phyloP scores from a whole-genome alignment of 495 filamentous ascomycete genomes.

The Ascobolus immersus region DNA sequence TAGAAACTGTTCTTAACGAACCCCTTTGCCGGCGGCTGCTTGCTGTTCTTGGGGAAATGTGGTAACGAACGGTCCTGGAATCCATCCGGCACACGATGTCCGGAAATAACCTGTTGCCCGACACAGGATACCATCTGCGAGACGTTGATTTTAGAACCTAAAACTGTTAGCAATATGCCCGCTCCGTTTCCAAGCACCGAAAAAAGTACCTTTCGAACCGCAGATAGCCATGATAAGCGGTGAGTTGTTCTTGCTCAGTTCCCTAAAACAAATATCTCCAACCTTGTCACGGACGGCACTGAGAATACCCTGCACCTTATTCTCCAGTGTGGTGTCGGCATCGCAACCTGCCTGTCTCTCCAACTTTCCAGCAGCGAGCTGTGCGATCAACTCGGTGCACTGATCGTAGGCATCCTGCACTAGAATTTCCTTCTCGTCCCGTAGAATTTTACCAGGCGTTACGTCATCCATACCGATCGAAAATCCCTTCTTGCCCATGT shows the following conservation, averaged over 20 bases:
- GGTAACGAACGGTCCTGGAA: conserved; percentile 88
- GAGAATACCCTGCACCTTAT: conserved; percentile 66
- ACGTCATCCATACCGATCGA: conserved; percentile 92
- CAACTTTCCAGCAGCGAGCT: conserved; percentile 51
- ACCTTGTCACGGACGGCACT: conserved; percentile 72
- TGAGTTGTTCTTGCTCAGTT: conserved; percentile 74
- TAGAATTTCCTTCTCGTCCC: conserved; percentile 41
- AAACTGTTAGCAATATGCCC: not conserved
- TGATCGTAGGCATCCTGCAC: conserved; percentile 54
- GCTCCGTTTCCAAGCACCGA: no score
- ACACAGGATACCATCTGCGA: conserved; percentile 97
- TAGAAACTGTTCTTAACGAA: conserved; percentile 97
- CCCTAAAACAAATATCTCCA: conserved; percentile 70
- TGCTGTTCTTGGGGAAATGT: conserved; percentile 81
- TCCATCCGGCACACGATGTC: conserved; percentile 77
- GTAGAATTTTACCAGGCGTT: conserved; percentile 44
- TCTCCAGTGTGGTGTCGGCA: conserved; percentile 79
- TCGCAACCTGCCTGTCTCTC: conserved; percentile 69
- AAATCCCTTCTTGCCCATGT: conserved; percentile 74
- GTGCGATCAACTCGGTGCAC: conserved; percentile 62
- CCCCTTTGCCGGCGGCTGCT: conserved; percentile 76
- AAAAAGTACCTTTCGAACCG: conserved; percentile 43
- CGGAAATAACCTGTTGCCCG: conserved; percentile 90
- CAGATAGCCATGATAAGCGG: conserved; percentile 92
- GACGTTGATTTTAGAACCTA: conserved; percentile 81